These are phyloP conservation scores for Trametes punicea DNA, from an alignment of 768 basidiomycete species.

Conservation along the genomic window DNA sequence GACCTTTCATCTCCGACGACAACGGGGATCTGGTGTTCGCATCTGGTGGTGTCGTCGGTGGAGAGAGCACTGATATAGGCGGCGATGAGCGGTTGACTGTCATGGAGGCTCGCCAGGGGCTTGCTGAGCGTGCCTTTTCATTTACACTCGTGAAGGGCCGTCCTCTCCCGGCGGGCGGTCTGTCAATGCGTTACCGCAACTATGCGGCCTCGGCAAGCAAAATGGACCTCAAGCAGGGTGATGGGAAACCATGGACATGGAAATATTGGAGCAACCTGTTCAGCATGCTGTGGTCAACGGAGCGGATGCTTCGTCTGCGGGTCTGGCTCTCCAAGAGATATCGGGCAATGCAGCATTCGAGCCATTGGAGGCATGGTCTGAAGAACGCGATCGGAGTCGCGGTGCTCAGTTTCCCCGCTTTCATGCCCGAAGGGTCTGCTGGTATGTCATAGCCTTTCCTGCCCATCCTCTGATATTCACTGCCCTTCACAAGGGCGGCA, in stretches of 20 bases:
- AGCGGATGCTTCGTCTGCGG: conserved; percentile 28
- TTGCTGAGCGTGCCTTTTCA: conserved; percentile 28
- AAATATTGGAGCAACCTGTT: conserved; percentile 18
- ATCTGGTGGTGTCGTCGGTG: neutral
- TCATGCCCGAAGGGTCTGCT: conserved; percentile 34
- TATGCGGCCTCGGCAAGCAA: conserved; percentile 8
- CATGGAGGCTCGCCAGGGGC: conserved; percentile 33
- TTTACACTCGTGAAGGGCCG: conserved; percentile 16
- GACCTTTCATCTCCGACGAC: conserved; percentile 31
- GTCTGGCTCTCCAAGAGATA: conserved; percentile 33
- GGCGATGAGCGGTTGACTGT: conserved; percentile 27
- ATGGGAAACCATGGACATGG: conserved; percentile 10
- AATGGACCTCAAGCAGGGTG: neutral
- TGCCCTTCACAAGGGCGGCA: conserved; percentile 27
- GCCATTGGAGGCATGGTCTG: conserved; percentile 42
- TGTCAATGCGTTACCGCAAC: conserved; percentile 6
- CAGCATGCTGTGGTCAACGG: conserved; percentile 20
- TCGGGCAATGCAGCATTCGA: conserved; percentile 35
- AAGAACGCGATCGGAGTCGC: conserved; percentile 46
- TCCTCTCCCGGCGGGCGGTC: conserved; percentile 1
- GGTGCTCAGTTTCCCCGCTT: conserved; percentile 41
- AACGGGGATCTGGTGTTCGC: conserved; percentile 8
- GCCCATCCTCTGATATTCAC: neutral
- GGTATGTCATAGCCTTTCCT: conserved; percentile 26
- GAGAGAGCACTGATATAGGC: conserved; percentile 10